Conservation (phyloP, 192 early-diverging fungal species). For the Glomus cerebriforme region DNA sequence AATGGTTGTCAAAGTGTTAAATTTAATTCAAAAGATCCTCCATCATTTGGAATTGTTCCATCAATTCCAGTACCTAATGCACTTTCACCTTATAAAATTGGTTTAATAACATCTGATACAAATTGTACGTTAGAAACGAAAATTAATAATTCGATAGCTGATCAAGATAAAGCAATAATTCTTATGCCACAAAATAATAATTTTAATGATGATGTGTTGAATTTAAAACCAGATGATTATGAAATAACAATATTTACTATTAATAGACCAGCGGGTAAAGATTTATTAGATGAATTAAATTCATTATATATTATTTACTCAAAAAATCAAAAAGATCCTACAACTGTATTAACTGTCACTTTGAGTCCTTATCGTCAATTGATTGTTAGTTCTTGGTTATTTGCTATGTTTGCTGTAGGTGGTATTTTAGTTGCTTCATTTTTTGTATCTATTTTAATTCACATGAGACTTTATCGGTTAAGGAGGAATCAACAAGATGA, state of each 20-base stretch:
- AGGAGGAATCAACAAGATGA: constrained; percentile 6
- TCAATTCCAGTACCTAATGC: not conserved
- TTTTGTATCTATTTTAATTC: constrained; percentile 15
- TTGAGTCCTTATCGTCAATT: not conserved
- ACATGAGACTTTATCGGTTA: constrained; percentile 13
- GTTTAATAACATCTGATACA: not conserved
- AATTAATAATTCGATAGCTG: not conserved
- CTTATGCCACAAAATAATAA: not conserved
- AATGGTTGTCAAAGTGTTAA: constrained; percentile 1
- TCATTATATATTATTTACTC: not conserved
- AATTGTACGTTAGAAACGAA: not conserved
- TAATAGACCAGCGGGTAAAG: not conserved
- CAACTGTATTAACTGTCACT: not conserved
- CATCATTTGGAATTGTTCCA: not conserved
- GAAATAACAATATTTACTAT: not conserved
- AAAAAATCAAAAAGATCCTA: not conserved
- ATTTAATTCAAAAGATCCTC: not conserved
- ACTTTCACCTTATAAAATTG: not conserved
- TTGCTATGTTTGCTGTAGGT: constrained; percentile 25
- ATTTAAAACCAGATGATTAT: not conserved
- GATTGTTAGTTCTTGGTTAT: constrained; percentile 12
- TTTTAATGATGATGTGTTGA: not conserved
- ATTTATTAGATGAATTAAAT: not conserved
- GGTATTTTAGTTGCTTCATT: constrained; percentile 16
- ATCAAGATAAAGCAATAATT: not conserved